A percentile compares a stretch with the other conserved stretches of the same genome.
phyloP scores from a whole-genome alignment of 805 yeast genomes.

The Teunomyces stri region DNA sequence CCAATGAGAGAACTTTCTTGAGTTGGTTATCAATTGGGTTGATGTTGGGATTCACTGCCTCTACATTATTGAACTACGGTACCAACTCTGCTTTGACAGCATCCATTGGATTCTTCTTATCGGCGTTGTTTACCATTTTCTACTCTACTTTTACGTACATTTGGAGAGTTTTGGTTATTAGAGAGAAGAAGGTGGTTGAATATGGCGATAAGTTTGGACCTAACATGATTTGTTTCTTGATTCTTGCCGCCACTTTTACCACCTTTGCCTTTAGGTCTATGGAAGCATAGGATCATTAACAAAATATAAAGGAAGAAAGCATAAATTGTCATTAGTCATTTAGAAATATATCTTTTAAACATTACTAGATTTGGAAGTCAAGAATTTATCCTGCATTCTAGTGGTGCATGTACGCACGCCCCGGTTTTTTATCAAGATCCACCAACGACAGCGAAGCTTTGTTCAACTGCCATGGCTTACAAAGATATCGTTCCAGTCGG shows the following conservation, averaged over 20 bases:
- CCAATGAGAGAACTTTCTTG: constrained; percentile 91
- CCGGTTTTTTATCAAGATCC: background rate
- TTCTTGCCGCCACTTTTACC: constrained; percentile 65
- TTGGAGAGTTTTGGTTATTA: constrained; percentile 78
- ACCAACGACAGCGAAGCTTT: background rate
- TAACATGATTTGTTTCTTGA: constrained; percentile 68
- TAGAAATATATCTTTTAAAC: background rate
- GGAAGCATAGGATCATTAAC: constrained; percentile 21
- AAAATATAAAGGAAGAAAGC: background rate
- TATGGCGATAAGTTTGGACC: constrained; percentile 92
- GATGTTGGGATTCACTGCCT: constrained; percentile 85
- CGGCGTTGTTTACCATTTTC: constrained; percentile 69
- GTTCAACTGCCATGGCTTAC: constrained; percentile 24
- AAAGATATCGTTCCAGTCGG: constrained; percentile 48
- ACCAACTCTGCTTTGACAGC: constrained; percentile 71
- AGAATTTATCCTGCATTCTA: background rate
- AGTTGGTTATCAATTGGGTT: constrained; percentile 93
- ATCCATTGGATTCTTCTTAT: constrained; percentile 79
- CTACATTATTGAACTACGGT: constrained; percentile 83
- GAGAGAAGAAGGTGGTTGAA: constrained; percentile 76
- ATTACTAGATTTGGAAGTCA: background rate
- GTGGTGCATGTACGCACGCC: background rate
- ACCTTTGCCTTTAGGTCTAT: constrained; percentile 55
- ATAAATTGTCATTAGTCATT: background rate
- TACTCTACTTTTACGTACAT: constrained; percentile 76